Conservation (phyloP, 2,329 filamentous ascomycete species). For the Dothistroma pini region DNA sequence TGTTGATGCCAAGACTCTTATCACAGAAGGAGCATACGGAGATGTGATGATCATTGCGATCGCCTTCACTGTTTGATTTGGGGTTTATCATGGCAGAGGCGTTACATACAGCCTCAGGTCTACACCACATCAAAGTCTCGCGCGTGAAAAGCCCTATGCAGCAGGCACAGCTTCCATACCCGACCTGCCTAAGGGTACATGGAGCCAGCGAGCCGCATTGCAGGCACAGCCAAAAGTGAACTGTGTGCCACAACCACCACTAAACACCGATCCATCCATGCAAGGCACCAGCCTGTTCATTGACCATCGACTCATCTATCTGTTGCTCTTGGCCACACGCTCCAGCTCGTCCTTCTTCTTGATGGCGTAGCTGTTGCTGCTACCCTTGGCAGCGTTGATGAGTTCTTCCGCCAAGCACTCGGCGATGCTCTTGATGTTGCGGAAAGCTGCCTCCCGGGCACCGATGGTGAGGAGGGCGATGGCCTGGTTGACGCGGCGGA, state of each 20-base stretch:
- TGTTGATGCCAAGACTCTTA: background rate
- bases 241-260: constrained; percentile 10
- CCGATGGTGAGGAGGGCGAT: constrained; percentile 98
- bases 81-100: constrained; percentile 18
- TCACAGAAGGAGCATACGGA: background rate
- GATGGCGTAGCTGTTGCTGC: constrained; percentile 99
- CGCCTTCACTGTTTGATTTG: constrained; percentile 9
- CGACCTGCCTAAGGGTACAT: constrained; percentile 12
- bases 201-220: constrained; percentile 6
- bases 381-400: constrained; percentile 99
- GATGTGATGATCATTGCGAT: background rate
- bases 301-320: constrained; percentile 62
- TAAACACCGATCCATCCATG: constrained; percentile 23
- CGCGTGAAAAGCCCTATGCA: constrained; percentile 12
- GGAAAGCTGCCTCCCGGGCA: constrained; percentile 97
- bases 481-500: constrained; percentile 99
- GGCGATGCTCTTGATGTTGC: constrained; percentile 99
- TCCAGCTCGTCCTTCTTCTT: constrained; percentile 99
- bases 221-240: background rate
- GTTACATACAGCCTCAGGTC: constrained; percentile 13
- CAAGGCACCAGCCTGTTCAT: constrained; percentile 11
- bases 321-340: constrained; percentile 99
- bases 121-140: constrained; percentile 12
- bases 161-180: constrained; percentile 12
- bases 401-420: constrained; percentile 99